Percentiles rank a stretch among this genome's conserved stretches.
phyloP scores from a whole-genome alignment of 2,329 filamentous ascomycete genomes.

The Fusarium pseudograminearum region DNA sequence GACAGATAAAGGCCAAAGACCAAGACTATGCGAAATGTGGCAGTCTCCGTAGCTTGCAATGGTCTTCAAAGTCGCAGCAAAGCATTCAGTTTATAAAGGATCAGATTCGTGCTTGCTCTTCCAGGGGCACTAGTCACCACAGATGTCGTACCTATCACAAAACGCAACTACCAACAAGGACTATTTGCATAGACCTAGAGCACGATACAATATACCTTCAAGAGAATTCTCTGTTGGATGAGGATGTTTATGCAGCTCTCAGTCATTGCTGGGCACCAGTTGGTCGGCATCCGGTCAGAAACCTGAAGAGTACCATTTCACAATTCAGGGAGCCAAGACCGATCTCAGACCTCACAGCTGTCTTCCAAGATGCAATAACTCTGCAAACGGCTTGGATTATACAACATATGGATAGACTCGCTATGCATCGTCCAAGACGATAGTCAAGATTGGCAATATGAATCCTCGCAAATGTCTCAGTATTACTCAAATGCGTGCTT shows the following conservation, averaged over 20 bases:
- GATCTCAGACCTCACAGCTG: neutral
- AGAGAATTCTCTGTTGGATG: neutral
- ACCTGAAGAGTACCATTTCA: neutral
- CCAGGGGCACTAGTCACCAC: accelerated
- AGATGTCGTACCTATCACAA: neutral
- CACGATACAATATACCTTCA: neutral
- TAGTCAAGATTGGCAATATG: neutral
- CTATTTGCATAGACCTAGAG: neutral
- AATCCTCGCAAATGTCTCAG: neutral
- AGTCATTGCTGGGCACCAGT: neutral
- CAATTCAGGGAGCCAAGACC: neutral
- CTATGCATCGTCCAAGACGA: neutral
- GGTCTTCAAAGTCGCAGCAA: neutral
- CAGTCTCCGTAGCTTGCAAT: neutral
- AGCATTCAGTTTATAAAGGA: neutral
- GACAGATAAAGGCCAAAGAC: neutral
- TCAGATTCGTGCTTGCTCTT: accelerated
- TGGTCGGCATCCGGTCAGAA: neutral
- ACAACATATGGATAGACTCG: neutral
- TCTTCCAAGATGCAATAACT: neutral
- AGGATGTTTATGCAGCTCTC: neutral
- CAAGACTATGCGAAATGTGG: neutral
- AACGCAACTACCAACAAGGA: neutral
- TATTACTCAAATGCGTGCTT: neutral
- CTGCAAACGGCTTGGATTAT: neutral